Base-by-base conservation (phyloP, 768 basidiomycete species). In the Coprinopsis sp. region DNA sequence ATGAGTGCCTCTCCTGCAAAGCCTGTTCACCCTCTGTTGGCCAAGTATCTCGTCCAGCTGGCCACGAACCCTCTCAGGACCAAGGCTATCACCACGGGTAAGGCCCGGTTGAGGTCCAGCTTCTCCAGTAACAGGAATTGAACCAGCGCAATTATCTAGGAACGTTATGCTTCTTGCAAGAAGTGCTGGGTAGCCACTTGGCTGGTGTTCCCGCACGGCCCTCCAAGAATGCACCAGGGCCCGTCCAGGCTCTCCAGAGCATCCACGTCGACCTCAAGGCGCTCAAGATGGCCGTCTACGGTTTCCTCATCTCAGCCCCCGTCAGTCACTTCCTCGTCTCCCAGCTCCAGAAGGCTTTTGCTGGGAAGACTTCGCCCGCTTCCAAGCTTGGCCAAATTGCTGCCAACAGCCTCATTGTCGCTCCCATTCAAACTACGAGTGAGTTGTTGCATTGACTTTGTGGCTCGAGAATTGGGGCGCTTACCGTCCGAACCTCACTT, bases 281-380 rank as follows among this genome's bases (percentile, higher is more conserved):
- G 6, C 46, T 87, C 56, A 91, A 93, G 64, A 90, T 93, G 84
- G 86, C 80, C 1, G 40, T 84, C 18, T 92, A 91, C 59, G 91
- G 91, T 50, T 81, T 87, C 67, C 72, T 86, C 54, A 75, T 94
- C 31, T 89, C 89, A 11, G 91, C 90, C 5, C 91, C 91, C 0
- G 61, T 94, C 24, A 75, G 81, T 33, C 91, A 94, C 59, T 64
- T 75, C 61, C 79, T 92, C 50, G 77, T 89, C 16, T 81, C 84
- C 44, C 54, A 72, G 31, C 65, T 93, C 48, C 89, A 92, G 64
- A 83, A 75, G 56, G 74, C 75, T 12, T 93, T 94, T 58, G 79
- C 80, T 0, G 90, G 91, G 30, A 85, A 74, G 67, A 81, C 80
- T 16, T 74, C 81, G 13, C 63, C 78, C 30, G 67, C 70, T 19